Evolutionary conservation across 306 rosid species (phyloP), one percentile per base, ranked within the genome.

Genomic region (Astragalus glycyphyllos): DNA sequence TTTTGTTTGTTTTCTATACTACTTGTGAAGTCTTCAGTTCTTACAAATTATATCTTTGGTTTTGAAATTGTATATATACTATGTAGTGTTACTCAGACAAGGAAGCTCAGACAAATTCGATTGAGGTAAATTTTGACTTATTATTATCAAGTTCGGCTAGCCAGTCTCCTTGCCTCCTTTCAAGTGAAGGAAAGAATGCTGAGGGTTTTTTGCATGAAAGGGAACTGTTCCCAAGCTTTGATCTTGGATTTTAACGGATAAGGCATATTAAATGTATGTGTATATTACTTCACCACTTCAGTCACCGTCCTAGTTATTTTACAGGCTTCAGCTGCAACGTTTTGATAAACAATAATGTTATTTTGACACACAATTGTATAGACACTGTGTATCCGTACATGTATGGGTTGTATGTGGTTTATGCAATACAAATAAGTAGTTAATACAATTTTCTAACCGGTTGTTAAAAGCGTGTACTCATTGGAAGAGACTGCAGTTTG

Each of bases 161-260:
- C 14, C 34, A 53, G 45, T 61, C 77, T 60, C 66, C 89, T 53
- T 53, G 63, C 53, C 51, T 51, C 44, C 51, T 45, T 48, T 83
- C 77, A 26, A 34, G 51, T 51, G 81, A 64, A 74, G 77, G 20
- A 49, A 51, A 77, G 57, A 61, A 35, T 8, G 65, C 50, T 11
- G 83, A 71, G 72, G 90, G 79, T 64, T 77, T 59, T 29, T 70
- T 75, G 40, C 15, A 65, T 68, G 40, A 83, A 65, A 68, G 38
- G 35, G 76, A 85, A 62, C 17, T 50, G 23, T 65, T 65, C 69
- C 97, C 94, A 12, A 90, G 84, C 77, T 93, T 94, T 71, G 90
- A 87, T 77, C 94, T 94, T 15, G 96, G 92, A 76, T 84, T 94
- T 80, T 87, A 81, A 78, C 65, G 51, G 64, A 79, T 69, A 74